phyloP scores from a whole-genome alignment of 257 asterid species.

The Fraxinus pennsylvanica region DNA sequence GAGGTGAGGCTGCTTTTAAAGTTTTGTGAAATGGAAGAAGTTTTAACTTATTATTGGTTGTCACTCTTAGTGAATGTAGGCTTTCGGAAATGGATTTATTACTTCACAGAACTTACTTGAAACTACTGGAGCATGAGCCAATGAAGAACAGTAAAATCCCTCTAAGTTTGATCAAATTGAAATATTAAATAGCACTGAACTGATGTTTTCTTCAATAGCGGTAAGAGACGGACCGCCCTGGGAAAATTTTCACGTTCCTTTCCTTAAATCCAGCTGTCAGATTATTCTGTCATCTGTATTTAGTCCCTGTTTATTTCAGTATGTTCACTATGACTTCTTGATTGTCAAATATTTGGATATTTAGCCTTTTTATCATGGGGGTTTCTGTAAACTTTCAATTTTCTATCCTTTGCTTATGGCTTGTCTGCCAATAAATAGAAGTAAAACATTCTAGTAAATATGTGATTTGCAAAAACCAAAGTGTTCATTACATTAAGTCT shows the following conservation, averaged over 20 bases:
- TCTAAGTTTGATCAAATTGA: background rate
- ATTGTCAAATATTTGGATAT: slow-evolving; percentile 9
- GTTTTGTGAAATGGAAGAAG: slow-evolving; percentile 4
- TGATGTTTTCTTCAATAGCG: background rate
- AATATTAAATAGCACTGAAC: background rate
- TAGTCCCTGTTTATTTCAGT: background rate
- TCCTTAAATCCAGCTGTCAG: background rate
- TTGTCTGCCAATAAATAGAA: background rate
- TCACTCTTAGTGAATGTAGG: slow-evolving; percentile 8
- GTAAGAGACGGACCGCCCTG: background rate
- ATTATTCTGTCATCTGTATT: background rate
- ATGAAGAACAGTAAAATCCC: background rate
- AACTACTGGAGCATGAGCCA: background rate
- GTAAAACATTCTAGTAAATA: slow-evolving; percentile 3
- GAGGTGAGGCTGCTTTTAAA: slow-evolving; percentile 50
- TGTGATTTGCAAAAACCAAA: background rate
- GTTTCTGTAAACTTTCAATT: background rate
- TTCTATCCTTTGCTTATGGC: slow-evolving; percentile 1
- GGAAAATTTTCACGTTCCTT: background rate
- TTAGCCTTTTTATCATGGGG: slow-evolving; percentile 9
- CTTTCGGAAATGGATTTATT: background rate
- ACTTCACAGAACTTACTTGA: slow-evolving; percentile 10
- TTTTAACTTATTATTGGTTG: background rate
- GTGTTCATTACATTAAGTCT: background rate
- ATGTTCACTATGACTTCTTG: slow-evolving; percentile 3